A percentile compares a stretch with the other conserved stretches of the same genome.
Conservation (phyloP, 2,329 filamentous ascomycete genomes). For the Cordyceps tenuipes region DNA sequence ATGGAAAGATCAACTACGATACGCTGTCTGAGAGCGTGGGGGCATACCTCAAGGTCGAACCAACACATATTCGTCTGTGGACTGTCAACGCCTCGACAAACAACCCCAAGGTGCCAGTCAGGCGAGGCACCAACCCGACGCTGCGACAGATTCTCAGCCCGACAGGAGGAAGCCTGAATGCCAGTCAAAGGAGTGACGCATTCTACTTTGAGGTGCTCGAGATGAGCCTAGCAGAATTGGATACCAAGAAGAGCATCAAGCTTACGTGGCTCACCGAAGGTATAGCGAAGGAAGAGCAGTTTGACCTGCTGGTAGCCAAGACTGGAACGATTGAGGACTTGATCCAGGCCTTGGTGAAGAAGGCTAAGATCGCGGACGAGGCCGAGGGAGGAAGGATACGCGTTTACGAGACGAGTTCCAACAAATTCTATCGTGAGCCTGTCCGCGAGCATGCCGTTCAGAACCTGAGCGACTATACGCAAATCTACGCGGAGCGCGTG, state of each 20-base stretch:
- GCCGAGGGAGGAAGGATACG: slow-evolving; percentile 59
- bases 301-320: slow-evolving; percentile 81
- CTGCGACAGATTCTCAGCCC: slow-evolving; percentile 71
- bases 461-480: slow-evolving; percentile 77
- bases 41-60: slow-evolving; percentile 64
- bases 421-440: slow-evolving; percentile 78
- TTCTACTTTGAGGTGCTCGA: slow-evolving; percentile 91
- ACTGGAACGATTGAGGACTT: slow-evolving; percentile 74
- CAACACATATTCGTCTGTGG: slow-evolving; percentile 85
- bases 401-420: slow-evolving; percentile 73
- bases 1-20: slow-evolving; percentile 84
- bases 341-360: slow-evolving; percentile 67
- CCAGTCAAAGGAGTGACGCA: slow-evolving; percentile 63
- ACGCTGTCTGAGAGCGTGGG: slow-evolving; percentile 77
- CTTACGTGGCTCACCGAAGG: slow-evolving; percentile 82
- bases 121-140: slow-evolving; percentile 62
- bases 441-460: slow-evolving; percentile 62
- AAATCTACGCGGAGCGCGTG: slow-evolving; percentile 71
- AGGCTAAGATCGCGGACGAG: slow-evolving; percentile 71
- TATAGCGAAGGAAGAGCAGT: slow-evolving; percentile 79
- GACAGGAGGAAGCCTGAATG: slow-evolving; percentile 62
- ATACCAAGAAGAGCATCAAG: slow-evolving; percentile 83
- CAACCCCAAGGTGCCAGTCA: slow-evolving; percentile 70
- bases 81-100: slow-evolving; percentile 71
- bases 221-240: slow-evolving; percentile 85